Evolutionary conservation across 192 early-diverging fungal species (phyloP).

Genomic region (Backusella mclennaniae): DNA sequence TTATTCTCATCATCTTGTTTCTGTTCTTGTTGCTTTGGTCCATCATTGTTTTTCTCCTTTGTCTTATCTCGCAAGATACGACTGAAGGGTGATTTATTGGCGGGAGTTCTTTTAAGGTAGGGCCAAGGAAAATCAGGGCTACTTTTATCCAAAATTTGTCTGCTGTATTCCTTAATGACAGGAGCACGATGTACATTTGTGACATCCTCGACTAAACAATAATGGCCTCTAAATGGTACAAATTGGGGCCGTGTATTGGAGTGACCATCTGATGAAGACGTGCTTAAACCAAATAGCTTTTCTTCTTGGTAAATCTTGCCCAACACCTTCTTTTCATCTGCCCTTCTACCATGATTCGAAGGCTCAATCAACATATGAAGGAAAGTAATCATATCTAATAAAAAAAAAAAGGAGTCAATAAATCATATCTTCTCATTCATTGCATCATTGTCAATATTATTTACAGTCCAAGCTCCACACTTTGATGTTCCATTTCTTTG

Average conservation of each 20-base stretch:
- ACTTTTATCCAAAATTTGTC: neutral
- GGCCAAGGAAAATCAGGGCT: slow-evolving; percentile 12
- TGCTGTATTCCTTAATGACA: slow-evolving; percentile 10
- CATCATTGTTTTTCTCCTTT: neutral
- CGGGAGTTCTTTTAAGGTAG: slow-evolving; percentile 4
- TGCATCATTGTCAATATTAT: neutral
- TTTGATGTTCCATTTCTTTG: slow-evolving; percentile 6
- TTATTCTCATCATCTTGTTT: neutral
- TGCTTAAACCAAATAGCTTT: slow-evolving; percentile 19
- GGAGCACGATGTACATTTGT: slow-evolving; percentile 14
- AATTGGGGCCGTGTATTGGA: slow-evolving; percentile 13
- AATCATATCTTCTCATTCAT: neutral
- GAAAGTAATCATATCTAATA: neutral
- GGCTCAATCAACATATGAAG: neutral
- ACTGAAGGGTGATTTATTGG: slow-evolving; percentile 9
- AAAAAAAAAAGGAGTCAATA: neutral
- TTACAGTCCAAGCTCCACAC: slow-evolving; percentile 26
- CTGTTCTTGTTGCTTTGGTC: neutral
- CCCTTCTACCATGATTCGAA: neutral
- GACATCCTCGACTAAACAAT: slow-evolving; percentile 17
- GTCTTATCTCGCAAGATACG: neutral
- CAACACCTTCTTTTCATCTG: neutral
- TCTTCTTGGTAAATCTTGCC: slow-evolving; percentile 20
- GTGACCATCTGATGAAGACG: neutral
- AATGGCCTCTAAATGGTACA: slow-evolving; percentile 18